Evolutionary conservation across 108 stramenopile species (phyloP).

Genomic region (Discostella pseudostelligera): DNA sequence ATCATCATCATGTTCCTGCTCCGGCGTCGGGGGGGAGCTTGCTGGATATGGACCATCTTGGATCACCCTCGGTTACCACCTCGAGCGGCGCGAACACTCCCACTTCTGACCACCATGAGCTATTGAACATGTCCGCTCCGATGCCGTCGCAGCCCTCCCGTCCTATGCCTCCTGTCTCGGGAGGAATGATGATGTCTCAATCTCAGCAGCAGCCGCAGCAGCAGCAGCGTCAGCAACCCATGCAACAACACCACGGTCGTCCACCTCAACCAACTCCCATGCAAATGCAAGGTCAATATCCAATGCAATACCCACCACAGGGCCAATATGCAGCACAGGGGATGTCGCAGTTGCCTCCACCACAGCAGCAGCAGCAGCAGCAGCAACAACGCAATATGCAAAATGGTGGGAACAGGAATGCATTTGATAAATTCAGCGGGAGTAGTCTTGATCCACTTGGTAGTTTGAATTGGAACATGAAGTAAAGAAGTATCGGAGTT

Average conservation of each 20-base stretch:
- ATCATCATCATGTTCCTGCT: slow-evolving; percentile 28
- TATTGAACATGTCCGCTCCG: slow-evolving; percentile 81
- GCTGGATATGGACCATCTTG: slow-evolving; percentile 54
- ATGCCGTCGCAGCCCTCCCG: slow-evolving; percentile 41
- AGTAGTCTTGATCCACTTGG: slow-evolving; percentile 62
- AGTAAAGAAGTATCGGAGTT: slow-evolving; percentile 13
- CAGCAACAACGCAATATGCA: slow-evolving; percentile 10
- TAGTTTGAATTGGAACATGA: slow-evolving; percentile 47
- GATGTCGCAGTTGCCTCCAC: slow-evolving; percentile 28
- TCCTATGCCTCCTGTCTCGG: slow-evolving; percentile 12
- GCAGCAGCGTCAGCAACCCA: slow-evolving; percentile 52
- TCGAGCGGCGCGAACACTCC: slow-evolving; percentile 39
- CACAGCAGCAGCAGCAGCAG: slow-evolving; percentile 34
- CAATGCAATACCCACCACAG: slow-evolving; percentile 28
- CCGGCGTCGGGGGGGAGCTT: slow-evolving; percentile 47
- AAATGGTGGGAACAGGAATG: slow-evolving; percentile 29
- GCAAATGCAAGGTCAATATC: slow-evolving; percentile 40
- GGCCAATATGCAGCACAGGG: slow-evolving; percentile 37
- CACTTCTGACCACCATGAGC: slow-evolving; percentile 60
- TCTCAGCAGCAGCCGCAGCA: slow-evolving; percentile 15
- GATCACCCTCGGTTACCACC: slow-evolving; percentile 12
- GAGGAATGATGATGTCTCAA: slow-evolving; percentile 16
- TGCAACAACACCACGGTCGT: slow-evolving; percentile 15
- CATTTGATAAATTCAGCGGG: slow-evolving; percentile 54
- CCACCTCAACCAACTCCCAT: slow-evolving; percentile 25